Evolutionary conservation across 2,329 filamentous ascomycete genomes (phyloP), one percentile per base, ranked within the genome.

Genomic region (Huntiella moniliformis): DNA sequence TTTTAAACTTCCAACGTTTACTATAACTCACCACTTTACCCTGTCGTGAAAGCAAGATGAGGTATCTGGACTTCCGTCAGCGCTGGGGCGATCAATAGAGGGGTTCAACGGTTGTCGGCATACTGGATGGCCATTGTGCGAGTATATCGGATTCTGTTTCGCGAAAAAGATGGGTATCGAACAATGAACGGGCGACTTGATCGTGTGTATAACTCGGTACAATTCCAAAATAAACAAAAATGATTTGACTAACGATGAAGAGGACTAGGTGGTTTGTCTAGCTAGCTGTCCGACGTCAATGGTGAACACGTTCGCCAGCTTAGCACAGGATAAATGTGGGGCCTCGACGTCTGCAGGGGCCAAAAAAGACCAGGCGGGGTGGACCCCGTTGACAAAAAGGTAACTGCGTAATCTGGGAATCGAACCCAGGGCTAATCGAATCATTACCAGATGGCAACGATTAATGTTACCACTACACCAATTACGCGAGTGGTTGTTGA

Each of bases 41-140:
- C 72, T 98, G 91, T 58, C 91, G 79, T 53, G 88, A 96, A 55
- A 98, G 79, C 62, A 98, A 77, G 63, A 98, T 96, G 56, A 98
- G 71, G 63, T 98, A 98, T 70, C 91, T 96, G 57, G 51, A 45
- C 48, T 46, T n/a, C 18, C 16, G 46, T 48, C 37, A 48, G 40
- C 16, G 17, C 22, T 39, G 28, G 12, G 6, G 41, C 17, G 22
- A 15, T 13, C 15, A 13, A 17, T 5, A 12, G 7, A 12, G 8
- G 16, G 12, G 18, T 18, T 46, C 37, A 17, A 34, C 12, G 28
- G 40, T 33, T 17, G 40, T 15, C 16, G 17, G 42, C 47, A 38
- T 58, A 67, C 64, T 66, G 63, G 52, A 67, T 65, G 49, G 64
- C 64, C 64, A 67, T 67, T 51, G 53, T 57, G 56, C 44, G 49